Conservation (phyloP, 2,329 filamentous ascomycete genomes). For the Nemania serpens region DNA sequence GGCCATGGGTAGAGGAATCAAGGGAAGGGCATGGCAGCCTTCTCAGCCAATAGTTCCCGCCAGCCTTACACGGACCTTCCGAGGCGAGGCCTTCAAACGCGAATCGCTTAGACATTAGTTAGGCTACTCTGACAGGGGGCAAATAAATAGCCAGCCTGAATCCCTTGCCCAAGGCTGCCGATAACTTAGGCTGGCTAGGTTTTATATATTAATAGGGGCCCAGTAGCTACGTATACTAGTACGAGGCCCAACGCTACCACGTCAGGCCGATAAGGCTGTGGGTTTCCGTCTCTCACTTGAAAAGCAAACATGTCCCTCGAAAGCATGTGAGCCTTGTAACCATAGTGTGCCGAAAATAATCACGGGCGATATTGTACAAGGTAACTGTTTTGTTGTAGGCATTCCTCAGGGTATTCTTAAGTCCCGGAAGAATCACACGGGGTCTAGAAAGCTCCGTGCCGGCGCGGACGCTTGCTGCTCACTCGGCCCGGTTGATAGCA, state of each 20-base stretch:
- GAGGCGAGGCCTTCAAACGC: not conserved
- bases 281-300: not conserved
- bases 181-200: not conserved
- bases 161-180: not conserved
- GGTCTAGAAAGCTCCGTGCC: too few relatives aligned
- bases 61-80: slow-evolving; percentile 9
- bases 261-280: not conserved
- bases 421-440: too few relatives aligned
- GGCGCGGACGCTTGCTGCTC: too few relatives aligned
- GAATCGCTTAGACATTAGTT: not conserved
- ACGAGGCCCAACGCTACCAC: not conserved
- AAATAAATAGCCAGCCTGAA: not conserved
- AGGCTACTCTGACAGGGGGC: not conserved
- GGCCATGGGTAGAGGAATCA: not conserved
- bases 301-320: too few relatives aligned
- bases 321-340: too few relatives aligned
- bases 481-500: too few relatives aligned
- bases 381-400: too few relatives aligned
- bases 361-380: too few relatives aligned
- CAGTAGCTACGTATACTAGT: not conserved
- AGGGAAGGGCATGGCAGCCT: not conserved
- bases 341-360: too few relatives aligned
- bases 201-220: not conserved
- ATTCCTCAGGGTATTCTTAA: too few relatives aligned
- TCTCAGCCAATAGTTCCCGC: not conserved